Evolutionary conservation across 2,329 filamentous ascomycete genomes (phyloP), one percentile per base, ranked within the genome.

Genomic region (Fusarium sp.): DNA sequence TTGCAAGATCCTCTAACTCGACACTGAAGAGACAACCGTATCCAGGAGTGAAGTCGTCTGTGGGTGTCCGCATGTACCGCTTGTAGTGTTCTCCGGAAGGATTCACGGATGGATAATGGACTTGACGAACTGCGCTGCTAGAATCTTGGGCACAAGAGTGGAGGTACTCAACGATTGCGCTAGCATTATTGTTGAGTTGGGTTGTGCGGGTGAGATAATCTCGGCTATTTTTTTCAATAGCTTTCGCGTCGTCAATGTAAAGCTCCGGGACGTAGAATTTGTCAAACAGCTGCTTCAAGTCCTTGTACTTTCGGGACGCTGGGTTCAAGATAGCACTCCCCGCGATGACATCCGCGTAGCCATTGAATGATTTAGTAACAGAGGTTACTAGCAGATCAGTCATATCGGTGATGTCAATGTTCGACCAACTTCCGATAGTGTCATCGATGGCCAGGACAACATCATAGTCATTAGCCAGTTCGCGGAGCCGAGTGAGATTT

Each of bases 301-400:
- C 40, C 8, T 10, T 11, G 18, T 43, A 43, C 18, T 43, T 43
- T 18, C n/a, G 54, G 1, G 80, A 82, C 8, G 76, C 64, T 0
- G 84, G 82, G 63, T 84, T 83, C 31, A 86, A 71, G 34, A 82
- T 77, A 11, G 77, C 70, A 58, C 80, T 82, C 13, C 81, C 85
- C 23, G 73, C 84, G 77, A 87, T 83, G 46, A 85, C 82, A 65
- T 89, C 82, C 7, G 83, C 82, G 66, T 83, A 84, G 4, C 87
- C 87, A 43, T 78, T 85, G 73, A 88, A 87, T 1, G 78, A 79
- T 73, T 88, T 88, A 6, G 85, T 87, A 11, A 87, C 75, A n/a
- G 79, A 82, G 0, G 82, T 83, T 5, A 84, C 68, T 30, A 88
- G 58, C 0, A 86, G 75, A 67, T 88, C 86, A 1, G 82, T 81